Evolutionary conservation across 345 rosid genomes (phyloP), one percentile per base, ranked within the genome.

Genomic region (Gynandropsis gynandra): DNA sequence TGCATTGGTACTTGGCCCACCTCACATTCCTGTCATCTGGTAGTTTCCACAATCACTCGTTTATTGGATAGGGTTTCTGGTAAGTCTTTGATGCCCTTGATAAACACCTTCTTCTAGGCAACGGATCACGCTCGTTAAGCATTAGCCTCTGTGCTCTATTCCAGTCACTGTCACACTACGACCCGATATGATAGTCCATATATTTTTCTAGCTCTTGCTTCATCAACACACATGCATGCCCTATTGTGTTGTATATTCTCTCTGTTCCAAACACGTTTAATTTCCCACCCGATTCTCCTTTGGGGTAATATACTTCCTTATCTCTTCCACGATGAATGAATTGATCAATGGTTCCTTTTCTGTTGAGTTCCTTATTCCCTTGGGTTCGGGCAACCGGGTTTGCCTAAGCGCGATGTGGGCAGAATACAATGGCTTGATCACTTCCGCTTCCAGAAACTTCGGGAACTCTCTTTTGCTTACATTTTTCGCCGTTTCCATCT

Each of bases 141-240:
- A 82, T 72, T 14, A 90, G 85, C 74, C 65, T 86, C 68, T 90
- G 98, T 17, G 85, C 89, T 14, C 76, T 47, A 39, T 70, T 77
- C 96, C 98, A 90, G 37, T 86, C 94, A 49, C 86, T 94, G 38
- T 80, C 74, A 19, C 98, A 87, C 40, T 61, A 86, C 0, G 96
- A 81, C 15, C 98, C 95, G 37, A 90, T 72, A 42, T 90, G 90
- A 46, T 81, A 86, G 24, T 78, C 94, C 98, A 90, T 86, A 68
- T 81, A 90, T 49, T 82, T 80, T 58, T 83, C 83, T 46, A 86
- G 32, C 29, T 84, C 92, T 53, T 57, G 80, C 80, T 70, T 83
- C 81, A 71, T 70, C 63, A 72, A 39, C 5, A 73, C 92, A 65
- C 98, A 86, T 0, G 85, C 74, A 59, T 90, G 98, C 9, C 95